A percentile compares a stretch with the other conserved stretches of the same genome.
These are phyloP conservation scores for Teratosphaeria destructans DNA, from an alignment of 2,329 filamentous ascomycete genomes.

Conservation along the genomic window DNA sequence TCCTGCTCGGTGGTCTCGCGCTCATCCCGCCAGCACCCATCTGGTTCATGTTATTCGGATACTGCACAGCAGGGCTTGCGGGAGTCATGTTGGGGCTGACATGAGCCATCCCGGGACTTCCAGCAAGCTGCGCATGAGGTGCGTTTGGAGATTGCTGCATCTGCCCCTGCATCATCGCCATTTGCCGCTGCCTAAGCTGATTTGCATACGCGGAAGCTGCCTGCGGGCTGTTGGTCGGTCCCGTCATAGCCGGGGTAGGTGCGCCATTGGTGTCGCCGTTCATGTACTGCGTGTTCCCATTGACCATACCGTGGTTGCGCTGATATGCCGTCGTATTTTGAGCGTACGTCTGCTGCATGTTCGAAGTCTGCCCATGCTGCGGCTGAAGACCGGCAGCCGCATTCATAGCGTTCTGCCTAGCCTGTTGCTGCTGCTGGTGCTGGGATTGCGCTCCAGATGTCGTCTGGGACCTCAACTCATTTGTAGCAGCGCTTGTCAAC, in stretches of 20 bases:
- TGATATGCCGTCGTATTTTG: conserved; percentile 19
- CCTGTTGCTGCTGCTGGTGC: conserved; percentile 19
- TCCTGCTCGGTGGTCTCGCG: conserved; percentile 17
- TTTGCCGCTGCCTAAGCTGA: conserved; percentile 20
- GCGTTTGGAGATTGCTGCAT: conserved; percentile 16
- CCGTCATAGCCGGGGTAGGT: conserved; percentile 4
- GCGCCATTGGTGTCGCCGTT: conserved; percentile 5
- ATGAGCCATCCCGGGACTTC: conserved; percentile 18
- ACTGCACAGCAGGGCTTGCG: conserved; percentile 12
- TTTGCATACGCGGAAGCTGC: conserved; percentile 19
- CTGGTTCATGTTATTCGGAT: conserved; percentile 5
- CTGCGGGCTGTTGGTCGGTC: conserved; percentile 4
- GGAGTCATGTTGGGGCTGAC: conserved; percentile 3
- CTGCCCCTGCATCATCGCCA: conserved; percentile 15
- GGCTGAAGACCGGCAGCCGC: conserved; percentile 25
- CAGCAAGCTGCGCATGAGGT: conserved; percentile 12
- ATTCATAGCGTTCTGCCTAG: conserved; percentile 28
- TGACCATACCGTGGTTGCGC: conserved; percentile 11
- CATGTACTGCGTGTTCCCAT: conserved; percentile 6
- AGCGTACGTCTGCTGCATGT: conserved; percentile 15
- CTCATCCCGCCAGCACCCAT: conserved; percentile 1
- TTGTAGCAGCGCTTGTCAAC: conserved; percentile 42
- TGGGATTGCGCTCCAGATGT: conserved; percentile 10
- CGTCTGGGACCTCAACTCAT: conserved; percentile 35
- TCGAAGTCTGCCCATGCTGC: conserved; percentile 6